These are phyloP conservation scores for Melanomma pulvis-pyrius DNA, from an alignment of 495 filamentous ascomycete species.

Conservation along the genomic window DNA sequence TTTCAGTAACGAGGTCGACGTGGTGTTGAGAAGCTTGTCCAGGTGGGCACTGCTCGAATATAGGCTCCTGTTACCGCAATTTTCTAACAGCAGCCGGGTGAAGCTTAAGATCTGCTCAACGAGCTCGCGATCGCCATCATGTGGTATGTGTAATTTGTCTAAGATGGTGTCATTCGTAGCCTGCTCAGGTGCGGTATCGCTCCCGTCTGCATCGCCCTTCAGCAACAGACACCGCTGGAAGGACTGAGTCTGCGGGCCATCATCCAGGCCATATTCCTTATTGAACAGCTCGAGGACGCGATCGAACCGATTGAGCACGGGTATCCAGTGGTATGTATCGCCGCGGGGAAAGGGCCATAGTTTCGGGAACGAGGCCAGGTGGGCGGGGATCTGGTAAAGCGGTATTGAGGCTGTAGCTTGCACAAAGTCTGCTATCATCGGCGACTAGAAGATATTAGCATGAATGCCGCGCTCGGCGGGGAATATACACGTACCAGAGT, in stretches of 20 bases:
- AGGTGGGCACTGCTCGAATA: conserved; percentile 90
- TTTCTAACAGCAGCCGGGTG: conserved; percentile 82
- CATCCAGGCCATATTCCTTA: conserved; percentile 76
- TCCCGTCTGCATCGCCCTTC: conserved; percentile 54
- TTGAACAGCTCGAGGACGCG: conserved; percentile 79
- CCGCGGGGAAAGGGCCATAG: conserved; percentile 96
- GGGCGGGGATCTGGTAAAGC: conserved; percentile 72
- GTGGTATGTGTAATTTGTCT: conserved; percentile 60
- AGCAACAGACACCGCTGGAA: conserved; percentile 68
- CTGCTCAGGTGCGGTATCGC: conserved; percentile 42
- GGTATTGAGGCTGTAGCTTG: conserved; percentile 66
- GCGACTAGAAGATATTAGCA: conserved; percentile 64
- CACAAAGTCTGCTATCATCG: conserved; percentile 80
- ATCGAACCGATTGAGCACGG: conserved; percentile 92
- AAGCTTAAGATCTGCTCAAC: conserved; percentile 80
- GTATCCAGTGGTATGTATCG: conserved; percentile 98
- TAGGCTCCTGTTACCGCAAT: conserved; percentile 95
- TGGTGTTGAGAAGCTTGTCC: conserved; percentile 84
- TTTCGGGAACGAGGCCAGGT: conserved; percentile 77
- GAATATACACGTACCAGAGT: conserved; percentile 71
- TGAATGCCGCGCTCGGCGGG: neutral
- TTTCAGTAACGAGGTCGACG: conserved; percentile 74
- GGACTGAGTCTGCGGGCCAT: conserved; percentile 76
- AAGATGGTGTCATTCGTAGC: conserved; percentile 50
- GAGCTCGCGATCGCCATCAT: conserved; percentile 78